Evolutionary conservation across 2,329 filamentous ascomycete species (phyloP), one percentile per base, ranked within the genome.

Genomic region (Colletotrichum sp.): DNA sequence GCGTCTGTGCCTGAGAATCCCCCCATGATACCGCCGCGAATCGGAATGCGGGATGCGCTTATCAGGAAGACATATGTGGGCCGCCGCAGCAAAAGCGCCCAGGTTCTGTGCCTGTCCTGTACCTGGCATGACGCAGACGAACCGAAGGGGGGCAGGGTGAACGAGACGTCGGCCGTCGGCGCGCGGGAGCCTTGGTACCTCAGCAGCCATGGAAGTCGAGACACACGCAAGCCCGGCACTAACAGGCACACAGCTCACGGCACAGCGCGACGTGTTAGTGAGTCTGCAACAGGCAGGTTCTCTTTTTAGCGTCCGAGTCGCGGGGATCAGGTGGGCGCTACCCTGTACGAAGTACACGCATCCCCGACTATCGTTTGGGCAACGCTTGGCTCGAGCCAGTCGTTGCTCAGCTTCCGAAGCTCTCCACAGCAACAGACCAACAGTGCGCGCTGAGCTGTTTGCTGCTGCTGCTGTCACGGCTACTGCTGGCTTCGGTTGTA

Each of bases 281-380:
- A 18, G 48, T 68, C 73, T 73, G 63, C 73, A 75, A 73, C 73
- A 75, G 73, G 73, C 70, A 75, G 73, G 73, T 75, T 59, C 70
- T 57, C n/a, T 30, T 43, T 63, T 60, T 69, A 75, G 73, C 70
- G 73, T 69, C 63, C 18, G 32, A 60, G 64, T 43, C 63, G 59
- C 55, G 48, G 57, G 64, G 70, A 60, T 73, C 70, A 68, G 32
- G 70, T 48, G 73, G 73, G 24, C 68, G 68, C 67, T 28, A 71
- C 36, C 21, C 30, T 18, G 13, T 16, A 26, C 18, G 30, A 32
- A 61, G 28, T 21, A 72, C 71, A 68, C 28, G 55, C 43, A 60
- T 67, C 28, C 69, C 55, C 71, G 28, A 52, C 67, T 32, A 61
- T 75, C 52, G 68, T 72, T 67, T 75, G 55, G 68, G 68, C 72